These are phyloP conservation scores for Boletus smithii DNA, from an alignment of 1,284 basidiomycete genomes.

Conservation along the genomic window DNA sequence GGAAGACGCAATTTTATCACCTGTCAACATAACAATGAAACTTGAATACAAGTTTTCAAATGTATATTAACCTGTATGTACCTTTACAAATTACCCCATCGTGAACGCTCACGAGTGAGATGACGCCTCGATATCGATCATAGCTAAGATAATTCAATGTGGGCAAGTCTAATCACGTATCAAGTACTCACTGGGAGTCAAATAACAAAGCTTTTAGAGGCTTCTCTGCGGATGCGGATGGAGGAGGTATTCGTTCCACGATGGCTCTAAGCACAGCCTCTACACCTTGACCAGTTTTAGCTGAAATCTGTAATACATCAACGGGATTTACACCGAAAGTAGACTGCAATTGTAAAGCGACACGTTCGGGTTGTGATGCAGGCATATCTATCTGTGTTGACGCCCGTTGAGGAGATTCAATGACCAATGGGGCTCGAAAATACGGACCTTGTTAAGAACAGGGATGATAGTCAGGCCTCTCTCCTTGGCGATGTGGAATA, in stretches of 20 bases:
- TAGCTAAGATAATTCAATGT: constrained; percentile 55
- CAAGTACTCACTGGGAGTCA: constrained; percentile 74
- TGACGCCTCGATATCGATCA: constrained; percentile 94
- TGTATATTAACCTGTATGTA: constrained; percentile 22
- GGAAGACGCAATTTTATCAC: constrained; percentile 85
- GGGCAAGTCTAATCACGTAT: neutral
- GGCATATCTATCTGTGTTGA: constrained; percentile 77
- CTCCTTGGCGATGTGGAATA: constrained; percentile 86
- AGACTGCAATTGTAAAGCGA: constrained; percentile 76
- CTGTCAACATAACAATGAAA: constrained; percentile 38
- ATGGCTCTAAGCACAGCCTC: constrained; percentile 77
- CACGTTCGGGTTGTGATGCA: constrained; percentile 77
- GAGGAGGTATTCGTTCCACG: constrained; percentile 79
- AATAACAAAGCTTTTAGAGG: constrained; percentile 87
- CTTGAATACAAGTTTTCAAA: neutral
- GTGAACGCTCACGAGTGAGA: constrained; percentile 86
- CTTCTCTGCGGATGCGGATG: constrained; percentile 47
- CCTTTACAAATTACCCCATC: constrained; percentile 64
- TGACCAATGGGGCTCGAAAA: neutral
- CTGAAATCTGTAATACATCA: constrained; percentile 79
- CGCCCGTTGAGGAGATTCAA: constrained; percentile 3
- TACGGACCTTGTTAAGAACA: constrained; percentile 85
- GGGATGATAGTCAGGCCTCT: constrained; percentile 85
- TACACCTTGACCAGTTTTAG: constrained; percentile 88
- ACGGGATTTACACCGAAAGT: constrained; percentile 76